These are phyloP conservation scores for Chlorella sp. DNA, from an alignment of 139 green algal genomes.

Conservation along the genomic window DNA sequence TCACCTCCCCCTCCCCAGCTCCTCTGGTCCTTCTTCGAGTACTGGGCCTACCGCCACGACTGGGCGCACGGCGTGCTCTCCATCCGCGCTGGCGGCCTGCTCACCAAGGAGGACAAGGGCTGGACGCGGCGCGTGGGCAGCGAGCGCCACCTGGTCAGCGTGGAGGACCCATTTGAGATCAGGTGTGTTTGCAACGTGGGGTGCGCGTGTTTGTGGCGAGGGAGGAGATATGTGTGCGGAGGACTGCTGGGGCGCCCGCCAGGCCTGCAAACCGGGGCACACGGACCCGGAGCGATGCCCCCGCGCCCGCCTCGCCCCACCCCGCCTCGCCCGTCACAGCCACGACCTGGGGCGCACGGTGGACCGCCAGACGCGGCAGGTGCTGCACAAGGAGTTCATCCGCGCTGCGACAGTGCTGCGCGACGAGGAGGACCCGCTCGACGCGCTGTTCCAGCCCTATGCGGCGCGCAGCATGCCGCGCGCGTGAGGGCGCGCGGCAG, in stretches of 20 bases:
- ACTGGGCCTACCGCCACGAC: slow-evolving; percentile 91
- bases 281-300: not conserved
- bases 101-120: slow-evolving; percentile 86
- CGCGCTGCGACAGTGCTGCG: slow-evolving; percentile 66
- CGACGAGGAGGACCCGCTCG: slow-evolving; percentile 38
- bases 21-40: slow-evolving; percentile 91
- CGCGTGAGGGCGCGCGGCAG: too few relatives aligned
- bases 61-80: slow-evolving; percentile 81
- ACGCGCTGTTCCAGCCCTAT: slow-evolving; percentile 30
- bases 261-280: not conserved
- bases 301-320: not conserved
- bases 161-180: not conserved
- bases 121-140: slow-evolving; percentile 88
- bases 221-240: not conserved
- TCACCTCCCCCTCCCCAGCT: too few relatives aligned
- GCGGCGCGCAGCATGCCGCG: not conserved
- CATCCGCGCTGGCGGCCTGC: slow-evolving; percentile 61
- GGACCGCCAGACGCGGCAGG: slow-evolving; percentile 61
- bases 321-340: not conserved
- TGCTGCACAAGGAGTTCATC: slow-evolving; percentile 79
- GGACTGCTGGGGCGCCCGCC: not conserved
- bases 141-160: slow-evolving; percentile 88
- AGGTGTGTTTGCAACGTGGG: slow-evolving; percentile 49
- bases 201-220: not conserved
- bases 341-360: slow-evolving; percentile 94